Conservation (phyloP, 129 eudicot genomes). For the Flaveria bidentis region DNA sequence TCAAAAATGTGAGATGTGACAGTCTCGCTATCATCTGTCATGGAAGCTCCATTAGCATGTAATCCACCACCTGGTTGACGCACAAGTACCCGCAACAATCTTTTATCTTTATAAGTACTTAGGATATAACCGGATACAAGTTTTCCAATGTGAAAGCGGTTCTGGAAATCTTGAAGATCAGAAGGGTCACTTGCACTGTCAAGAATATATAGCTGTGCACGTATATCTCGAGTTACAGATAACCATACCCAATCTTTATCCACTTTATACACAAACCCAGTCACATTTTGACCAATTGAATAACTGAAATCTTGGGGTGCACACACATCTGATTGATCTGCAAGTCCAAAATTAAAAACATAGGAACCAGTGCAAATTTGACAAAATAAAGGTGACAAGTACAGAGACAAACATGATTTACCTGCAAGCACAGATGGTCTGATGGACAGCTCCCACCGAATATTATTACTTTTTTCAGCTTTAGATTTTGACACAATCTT, state of each 20-base stretch:
- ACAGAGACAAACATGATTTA: constrained; percentile 27
- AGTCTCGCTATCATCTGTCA: constrained; percentile 35
- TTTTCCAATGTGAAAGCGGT: constrained; percentile 63
- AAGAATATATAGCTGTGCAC: constrained; percentile 73
- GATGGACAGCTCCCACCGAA: constrained; percentile 77
- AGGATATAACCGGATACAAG: constrained; percentile 57
- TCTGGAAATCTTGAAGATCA: constrained; percentile 73
- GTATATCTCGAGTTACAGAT: constrained; percentile 67
- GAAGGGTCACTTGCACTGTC: constrained; percentile 65
- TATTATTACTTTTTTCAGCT: constrained; percentile 43
- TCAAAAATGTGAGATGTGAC: constrained; percentile 48
- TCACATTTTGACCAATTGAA: constrained; percentile 56
- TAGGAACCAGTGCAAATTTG: neutral
- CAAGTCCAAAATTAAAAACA: neutral
- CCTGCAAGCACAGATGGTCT: constrained; percentile 77
- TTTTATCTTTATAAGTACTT: constrained; percentile 56
- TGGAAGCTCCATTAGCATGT: constrained; percentile 25
- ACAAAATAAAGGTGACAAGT: neutral
- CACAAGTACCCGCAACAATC: constrained; percentile 54
- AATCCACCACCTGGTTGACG: constrained; percentile 42
- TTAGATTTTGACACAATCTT: constrained; percentile 62
- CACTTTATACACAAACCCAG: constrained; percentile 77
- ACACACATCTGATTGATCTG: constrained; percentile 21
- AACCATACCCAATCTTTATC: constrained; percentile 90
- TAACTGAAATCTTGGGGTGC: constrained; percentile 51